Evolutionary conservation across 1,139 yeast species (phyloP), one percentile per base, ranked within the genome.

Genomic region (Geotrichum aggregatum): DNA sequence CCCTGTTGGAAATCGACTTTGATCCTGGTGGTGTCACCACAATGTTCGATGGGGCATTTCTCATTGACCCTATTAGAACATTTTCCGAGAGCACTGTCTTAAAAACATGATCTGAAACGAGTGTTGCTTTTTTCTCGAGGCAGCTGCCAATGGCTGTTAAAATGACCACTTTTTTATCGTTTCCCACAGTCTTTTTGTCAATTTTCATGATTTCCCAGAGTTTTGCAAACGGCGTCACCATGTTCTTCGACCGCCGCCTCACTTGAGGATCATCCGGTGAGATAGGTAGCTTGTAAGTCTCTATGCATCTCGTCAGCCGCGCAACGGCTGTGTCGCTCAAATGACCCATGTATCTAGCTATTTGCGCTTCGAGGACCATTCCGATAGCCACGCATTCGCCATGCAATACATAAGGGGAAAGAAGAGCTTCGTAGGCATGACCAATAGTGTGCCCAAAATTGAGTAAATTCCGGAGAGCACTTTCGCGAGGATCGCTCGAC

Each of bases 301-400:
- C 76, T 54, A 92, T 77, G 64, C 95, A 86, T 65, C 89, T 87
- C 30, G 87, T 71, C 54, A 92, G 75, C 64, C 99, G 79, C 1
- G 98, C 92, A 33, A 92, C 98, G 1, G 96, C 96, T 4, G 89
- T 94, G 2, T 98, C 94, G 1, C 94, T 80, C 60, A 92, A 74
- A 50, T 87, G 79, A 19, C 98, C 98, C 65, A 87, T 75, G 68
- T 87, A 88, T 66, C 99, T 81, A 22, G 97, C 78, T 58, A 92
- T 76, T 70, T 92, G 98, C 1, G 98, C 98, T 70, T 92, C 99
- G 63, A 83, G 78, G 40, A 94, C 83, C 82, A 91, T 87, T 58
- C 99, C 99, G 57, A 92, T 79, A 8, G 98, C 79, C 18, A 92
- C 98, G 76, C 98, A 92, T 70, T 92, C 99, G 56, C 99, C 99